Conservation (phyloP, 441 rosid species). For the Macaranga tanarius region DNA sequence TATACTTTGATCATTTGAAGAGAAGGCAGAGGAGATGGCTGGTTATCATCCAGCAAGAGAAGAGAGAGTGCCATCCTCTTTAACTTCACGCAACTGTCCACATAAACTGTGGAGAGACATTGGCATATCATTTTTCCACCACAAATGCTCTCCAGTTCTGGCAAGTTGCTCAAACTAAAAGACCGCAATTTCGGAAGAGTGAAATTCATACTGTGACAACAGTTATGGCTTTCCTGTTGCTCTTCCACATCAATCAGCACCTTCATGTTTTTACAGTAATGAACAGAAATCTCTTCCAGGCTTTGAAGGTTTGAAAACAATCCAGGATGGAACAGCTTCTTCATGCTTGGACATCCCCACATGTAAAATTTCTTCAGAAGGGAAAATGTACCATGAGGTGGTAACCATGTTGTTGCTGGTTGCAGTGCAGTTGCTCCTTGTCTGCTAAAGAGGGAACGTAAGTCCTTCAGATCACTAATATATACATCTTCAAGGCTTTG, state of each 20-base stretch:
- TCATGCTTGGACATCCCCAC: slow-evolving; percentile 4
- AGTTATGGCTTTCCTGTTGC: too few species aligned
- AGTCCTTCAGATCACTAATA: too few species aligned
- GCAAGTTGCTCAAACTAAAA: background rate
- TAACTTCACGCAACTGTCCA: slow-evolving; percentile 9
- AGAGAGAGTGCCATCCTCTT: slow-evolving; percentile 24
- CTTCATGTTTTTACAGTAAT: background rate
- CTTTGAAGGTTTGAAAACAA: slow-evolving; percentile 21
- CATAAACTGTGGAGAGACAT: background rate
- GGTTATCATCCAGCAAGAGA: background rate
- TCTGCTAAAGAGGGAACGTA: too few species aligned
- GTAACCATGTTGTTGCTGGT: too few species aligned
- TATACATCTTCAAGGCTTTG: too few species aligned
- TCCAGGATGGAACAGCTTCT: slow-evolving; percentile 21
- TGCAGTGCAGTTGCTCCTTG: too few species aligned
- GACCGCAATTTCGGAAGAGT: slow-evolving; percentile 14
- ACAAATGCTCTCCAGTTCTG: slow-evolving; percentile 13
- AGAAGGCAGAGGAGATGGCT: slow-evolving; percentile 7
- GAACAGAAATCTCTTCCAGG: slow-evolving; percentile 11
- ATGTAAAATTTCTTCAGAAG: too few species aligned
- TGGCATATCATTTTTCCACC: slow-evolving; percentile 8
- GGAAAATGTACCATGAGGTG: too few species aligned
- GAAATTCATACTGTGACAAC: background rate
- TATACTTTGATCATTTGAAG: background rate
- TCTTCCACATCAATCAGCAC: slow-evolving; percentile 25